Evolutionary conservation across 2,329 filamentous ascomycete genomes (phyloP).

Genomic region (Fusarium sp.): DNA sequence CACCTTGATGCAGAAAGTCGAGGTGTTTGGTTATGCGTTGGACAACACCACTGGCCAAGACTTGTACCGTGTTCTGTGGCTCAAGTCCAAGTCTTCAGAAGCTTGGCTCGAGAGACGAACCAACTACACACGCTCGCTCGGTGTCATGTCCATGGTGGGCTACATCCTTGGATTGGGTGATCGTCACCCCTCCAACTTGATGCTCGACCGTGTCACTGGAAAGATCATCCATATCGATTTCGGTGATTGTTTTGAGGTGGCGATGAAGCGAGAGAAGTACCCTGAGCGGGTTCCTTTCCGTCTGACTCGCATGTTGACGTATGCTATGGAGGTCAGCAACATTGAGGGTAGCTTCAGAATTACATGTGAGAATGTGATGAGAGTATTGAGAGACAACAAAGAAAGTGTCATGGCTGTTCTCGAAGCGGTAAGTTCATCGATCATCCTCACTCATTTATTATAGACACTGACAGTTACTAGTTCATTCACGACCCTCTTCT

Average conservation of each 20-base stretch:
- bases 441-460: not conserved
- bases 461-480: conserved; percentile 56
- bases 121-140: conserved; percentile 97
- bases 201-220: conserved; percentile 95
- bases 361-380: conserved; percentile 98
- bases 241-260: conserved; percentile 98
- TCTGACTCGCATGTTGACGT: conserved; percentile 97
- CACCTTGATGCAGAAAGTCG: conserved; percentile 99
- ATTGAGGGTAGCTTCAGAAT: conserved; percentile 99
- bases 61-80: conserved; percentile 96
- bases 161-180: conserved; percentile 98
- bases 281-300: conserved; percentile 98
- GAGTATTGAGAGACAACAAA: conserved; percentile 95
- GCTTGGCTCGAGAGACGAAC: conserved; percentile 97
- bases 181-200: conserved; percentile 95
- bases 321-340: conserved; percentile 99
- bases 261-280: conserved; percentile 99
- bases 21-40: conserved; percentile 98
- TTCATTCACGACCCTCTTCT: conserved; percentile 99
- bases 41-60: conserved; percentile 99
- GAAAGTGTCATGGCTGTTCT: conserved; percentile 98
- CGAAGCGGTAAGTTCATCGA: conserved; percentile 80
- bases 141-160: conserved; percentile 99
- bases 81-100: conserved; percentile 98
- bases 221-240: conserved; percentile 99